Evolutionary conservation across 768 basidiomycete species (phyloP).

Genomic region (Mycena albidolilacea): DNA sequence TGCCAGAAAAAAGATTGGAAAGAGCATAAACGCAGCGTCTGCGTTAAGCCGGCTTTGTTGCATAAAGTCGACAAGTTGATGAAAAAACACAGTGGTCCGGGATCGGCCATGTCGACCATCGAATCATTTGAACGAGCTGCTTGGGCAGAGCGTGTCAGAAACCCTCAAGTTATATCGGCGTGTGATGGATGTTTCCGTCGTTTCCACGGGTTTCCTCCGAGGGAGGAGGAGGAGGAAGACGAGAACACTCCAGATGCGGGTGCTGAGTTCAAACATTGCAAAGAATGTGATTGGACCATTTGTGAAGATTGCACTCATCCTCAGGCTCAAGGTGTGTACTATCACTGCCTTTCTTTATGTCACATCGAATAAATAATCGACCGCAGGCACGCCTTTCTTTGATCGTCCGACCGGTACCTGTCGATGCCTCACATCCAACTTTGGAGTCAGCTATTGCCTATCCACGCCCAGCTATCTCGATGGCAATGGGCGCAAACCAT

Average conservation of each 20-base stretch:
- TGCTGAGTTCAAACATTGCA: constrained; percentile 28
- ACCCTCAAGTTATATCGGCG: constrained; percentile 9
- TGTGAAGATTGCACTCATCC: constrained; percentile 30
- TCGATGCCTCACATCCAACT: constrained; percentile 37
- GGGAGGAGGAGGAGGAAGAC: constrained; percentile 35
- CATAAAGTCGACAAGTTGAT: constrained; percentile 37
- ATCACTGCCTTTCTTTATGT: background rate
- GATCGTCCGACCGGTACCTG: constrained; percentile 38
- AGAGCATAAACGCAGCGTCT: constrained; percentile 42
- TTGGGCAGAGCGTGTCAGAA: constrained; percentile 36
- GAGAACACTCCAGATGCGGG: constrained; percentile 34
- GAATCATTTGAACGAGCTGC: constrained; percentile 22
- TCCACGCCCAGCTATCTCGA: constrained; percentile 36
- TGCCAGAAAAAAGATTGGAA: constrained; percentile 43
- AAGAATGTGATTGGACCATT: constrained; percentile 30
- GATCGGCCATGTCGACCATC: constrained; percentile 11
- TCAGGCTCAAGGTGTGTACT: constrained; percentile 24
- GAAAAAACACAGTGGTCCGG: constrained; percentile 28
- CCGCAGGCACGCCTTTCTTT: constrained; percentile 26
- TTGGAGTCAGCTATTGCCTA: constrained; percentile 39
- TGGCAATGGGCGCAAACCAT: constrained; percentile 36
- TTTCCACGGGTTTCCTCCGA: constrained; percentile 37
- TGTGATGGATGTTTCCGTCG: constrained; percentile 41
- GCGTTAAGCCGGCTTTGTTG: constrained; percentile 37
- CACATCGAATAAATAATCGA: background rate